Percentiles rank a stretch among this genome's conserved stretches.
phyloP scores from a whole-genome alignment of 2,329 filamentous ascomycete genomes.

The Colletotrichum gloeosporioides region DNA sequence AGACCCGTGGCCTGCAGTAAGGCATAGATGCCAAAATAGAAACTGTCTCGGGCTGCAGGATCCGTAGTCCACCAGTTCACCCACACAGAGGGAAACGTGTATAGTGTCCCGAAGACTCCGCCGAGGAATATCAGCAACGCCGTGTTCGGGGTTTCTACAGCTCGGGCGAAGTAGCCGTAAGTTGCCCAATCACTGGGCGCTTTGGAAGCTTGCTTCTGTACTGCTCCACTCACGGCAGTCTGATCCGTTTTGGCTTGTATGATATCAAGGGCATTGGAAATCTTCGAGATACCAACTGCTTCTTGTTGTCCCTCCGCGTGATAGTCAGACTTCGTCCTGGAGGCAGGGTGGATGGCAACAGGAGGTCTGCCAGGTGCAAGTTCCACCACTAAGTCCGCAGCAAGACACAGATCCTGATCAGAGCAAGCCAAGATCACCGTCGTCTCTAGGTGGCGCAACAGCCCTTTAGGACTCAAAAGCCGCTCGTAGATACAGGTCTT shows the following conservation, averaged over 20 bases:
- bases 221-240: fast-evolving
- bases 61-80: constrained; percentile 45
- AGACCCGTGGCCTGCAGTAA: constrained; percentile 23
- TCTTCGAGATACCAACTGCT: fast-evolving
- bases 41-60: constrained; percentile 23
- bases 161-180: constrained; percentile 30
- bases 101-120: constrained; percentile 24
- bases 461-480: constrained; percentile 30
- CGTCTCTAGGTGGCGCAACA: background rate
- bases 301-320: background rate
- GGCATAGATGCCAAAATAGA: constrained; percentile 36
- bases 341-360: background rate
- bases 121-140: constrained; percentile 20
- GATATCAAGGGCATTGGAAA: background rate
- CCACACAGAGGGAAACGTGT: constrained; percentile 40
- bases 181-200: background rate
- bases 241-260: background rate
- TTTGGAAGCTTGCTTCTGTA: background rate
- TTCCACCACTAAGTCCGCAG: background rate
- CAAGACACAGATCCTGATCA: background rate
- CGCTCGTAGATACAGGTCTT: constrained; percentile 32
- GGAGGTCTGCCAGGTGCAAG: background rate
- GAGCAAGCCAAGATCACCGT: background rate
- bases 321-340: fast-evolving
- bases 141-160: constrained; percentile 30